These are phyloP conservation scores for Cicer chorassanicum DNA, from an alignment of 306 rosid species.

Conservation along the genomic window DNA sequence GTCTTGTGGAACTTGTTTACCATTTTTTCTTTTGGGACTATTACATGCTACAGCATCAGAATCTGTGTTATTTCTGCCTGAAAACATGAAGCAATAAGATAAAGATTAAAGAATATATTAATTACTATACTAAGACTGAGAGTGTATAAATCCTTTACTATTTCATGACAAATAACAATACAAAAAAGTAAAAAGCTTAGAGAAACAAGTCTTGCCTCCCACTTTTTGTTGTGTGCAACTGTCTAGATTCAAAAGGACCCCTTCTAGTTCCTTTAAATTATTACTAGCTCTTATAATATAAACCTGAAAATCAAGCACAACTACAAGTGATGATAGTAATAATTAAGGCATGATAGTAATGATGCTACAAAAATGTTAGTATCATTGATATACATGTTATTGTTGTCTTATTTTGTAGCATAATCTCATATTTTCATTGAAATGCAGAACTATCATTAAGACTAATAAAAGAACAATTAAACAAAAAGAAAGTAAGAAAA, in stretches of 20 bases:
- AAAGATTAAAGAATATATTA: conserved; percentile 7
- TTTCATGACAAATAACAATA: conserved; percentile 21
- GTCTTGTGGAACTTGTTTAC: conserved; percentile 46
- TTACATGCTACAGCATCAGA: conserved; percentile 35
- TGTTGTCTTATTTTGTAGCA: no score
- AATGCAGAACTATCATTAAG: not conserved
- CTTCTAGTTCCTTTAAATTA: conserved; percentile 64
- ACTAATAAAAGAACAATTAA: conserved; percentile 7
- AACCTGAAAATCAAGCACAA: conserved; percentile 56
- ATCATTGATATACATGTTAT: no score
- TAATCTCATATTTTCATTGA: no score
- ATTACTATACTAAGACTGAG: not conserved
- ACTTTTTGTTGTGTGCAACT: conserved; percentile 49
- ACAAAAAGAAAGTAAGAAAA: not conserved
- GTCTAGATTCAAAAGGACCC: conserved; percentile 59
- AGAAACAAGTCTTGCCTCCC: conserved; percentile 60
- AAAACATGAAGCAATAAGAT: conserved; percentile 40
- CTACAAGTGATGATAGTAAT: not conserved
- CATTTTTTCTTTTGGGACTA: conserved; percentile 53
- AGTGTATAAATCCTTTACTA: conserved; percentile 10
- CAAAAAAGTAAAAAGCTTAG: conserved; percentile 22
- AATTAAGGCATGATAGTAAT: no score
- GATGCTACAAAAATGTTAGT: no score
- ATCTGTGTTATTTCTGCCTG: conserved; percentile 54
- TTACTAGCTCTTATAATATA: conserved; percentile 63